Percentiles rank a stretch among this genome's conserved stretches.
Evolutionary conservation across 1,284 basidiomycete genomes (phyloP).

Genomic region (Ceratobasidium sp.): DNA sequence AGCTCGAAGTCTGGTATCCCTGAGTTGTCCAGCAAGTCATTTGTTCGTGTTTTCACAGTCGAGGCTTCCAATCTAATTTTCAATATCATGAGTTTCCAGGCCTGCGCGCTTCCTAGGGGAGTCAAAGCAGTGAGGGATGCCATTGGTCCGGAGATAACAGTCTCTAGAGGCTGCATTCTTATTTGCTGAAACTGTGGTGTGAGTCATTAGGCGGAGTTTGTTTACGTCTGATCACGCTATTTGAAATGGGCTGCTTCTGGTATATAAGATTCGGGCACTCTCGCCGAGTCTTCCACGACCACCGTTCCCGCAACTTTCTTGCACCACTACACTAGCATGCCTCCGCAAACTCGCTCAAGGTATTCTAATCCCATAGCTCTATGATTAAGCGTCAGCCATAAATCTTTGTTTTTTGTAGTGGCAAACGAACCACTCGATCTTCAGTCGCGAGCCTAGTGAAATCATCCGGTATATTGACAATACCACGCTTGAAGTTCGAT

Average conservation of each 20-base stretch:
- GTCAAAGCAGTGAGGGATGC: too few species aligned
- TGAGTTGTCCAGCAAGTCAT: too few species aligned
- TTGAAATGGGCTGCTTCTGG: neutral
- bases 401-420: neutral
- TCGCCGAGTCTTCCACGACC: neutral
- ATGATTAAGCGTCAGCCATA: too few species aligned
- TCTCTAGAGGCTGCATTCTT: too few species aligned
- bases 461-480: neutral
- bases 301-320: neutral
- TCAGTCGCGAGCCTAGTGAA: neutral
- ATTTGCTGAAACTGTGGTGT: too few species aligned
- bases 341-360: slow-evolving; percentile 1
- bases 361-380: neutral
- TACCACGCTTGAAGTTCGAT: too few species aligned
- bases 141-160: too few species aligned
- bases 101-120: too few species aligned
- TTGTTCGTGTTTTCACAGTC: too few species aligned
- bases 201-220: neutral
- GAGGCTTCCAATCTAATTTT: too few species aligned
- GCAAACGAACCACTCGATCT: slow-evolving; percentile 7
- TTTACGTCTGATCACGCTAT: neutral
- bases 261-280: neutral
- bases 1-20: too few species aligned
- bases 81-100: too few species aligned
- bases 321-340: neutral